Percentiles rank a stretch among this genome's conserved stretches.
phyloP scores from a whole-genome alignment of 2,329 filamentous ascomycete genomes.

The Trichoderma semiorbis region DNA sequence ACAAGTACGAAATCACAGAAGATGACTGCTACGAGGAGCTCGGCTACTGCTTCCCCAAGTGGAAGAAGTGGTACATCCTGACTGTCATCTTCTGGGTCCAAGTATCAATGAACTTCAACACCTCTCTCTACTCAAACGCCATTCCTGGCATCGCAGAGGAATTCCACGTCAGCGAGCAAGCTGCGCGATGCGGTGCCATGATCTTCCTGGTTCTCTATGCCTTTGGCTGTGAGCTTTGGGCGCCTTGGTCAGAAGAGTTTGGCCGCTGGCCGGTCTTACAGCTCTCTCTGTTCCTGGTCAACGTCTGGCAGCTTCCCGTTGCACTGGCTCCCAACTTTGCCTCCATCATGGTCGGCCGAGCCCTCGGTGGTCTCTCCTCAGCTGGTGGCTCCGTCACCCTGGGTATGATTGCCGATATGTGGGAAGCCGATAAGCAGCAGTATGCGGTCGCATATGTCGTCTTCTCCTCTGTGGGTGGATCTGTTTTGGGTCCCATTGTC shows the following conservation, averaged over 20 bases:
- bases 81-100: constrained; percentile 71
- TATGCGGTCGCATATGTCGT: constrained; percentile 74
- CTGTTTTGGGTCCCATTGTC: constrained; percentile 72
- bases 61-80: constrained; percentile 71
- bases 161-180: constrained; percentile 65
- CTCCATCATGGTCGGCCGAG: constrained; percentile 65
- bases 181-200: constrained; percentile 69
- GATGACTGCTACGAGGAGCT: constrained; percentile 64
- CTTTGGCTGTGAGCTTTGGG: constrained; percentile 85
- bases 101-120: constrained; percentile 77
- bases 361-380: constrained; percentile 66
- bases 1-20: constrained; percentile 47
- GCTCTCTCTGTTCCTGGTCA: constrained; percentile 69
- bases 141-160: constrained; percentile 62
- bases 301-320: constrained; percentile 71
- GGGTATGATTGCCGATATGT: constrained; percentile 73
- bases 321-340: constrained; percentile 71
- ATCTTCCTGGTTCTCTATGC: constrained; percentile 78
- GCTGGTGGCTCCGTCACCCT: constrained; percentile 71
- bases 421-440: constrained; percentile 67
- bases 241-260: constrained; percentile 81
- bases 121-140: constrained; percentile 69
- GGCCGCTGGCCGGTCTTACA: constrained; percentile 75
- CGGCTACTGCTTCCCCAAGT: constrained; percentile 56
- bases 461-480: constrained; percentile 75